Base-by-base conservation (phyloP, 202 grass and related monocot genomes). In the Dendrocalamus latiflorus region DNA sequence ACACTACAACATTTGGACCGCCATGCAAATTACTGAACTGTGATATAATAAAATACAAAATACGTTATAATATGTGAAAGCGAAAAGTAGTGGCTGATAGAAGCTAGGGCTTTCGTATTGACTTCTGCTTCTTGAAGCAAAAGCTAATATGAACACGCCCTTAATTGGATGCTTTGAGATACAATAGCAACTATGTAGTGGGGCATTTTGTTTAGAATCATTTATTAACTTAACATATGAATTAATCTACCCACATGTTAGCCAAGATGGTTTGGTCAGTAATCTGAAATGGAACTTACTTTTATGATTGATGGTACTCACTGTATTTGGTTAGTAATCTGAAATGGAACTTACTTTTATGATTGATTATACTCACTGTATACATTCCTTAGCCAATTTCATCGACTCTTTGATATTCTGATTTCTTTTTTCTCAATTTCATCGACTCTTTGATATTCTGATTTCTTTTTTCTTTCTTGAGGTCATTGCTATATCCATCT, bases 101-200 rank as follows among this genome's bases (percentile, higher is more conserved):
- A n/a, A n/a, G n/a, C n/a, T n/a, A n/a, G n/a, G n/a, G n/a, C n/a
- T n/a, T n/a, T n/a, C n/a, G n/a, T n/a, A n/a, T n/a, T n/a, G n/a
- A n/a, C n/a, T n/a, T n/a, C n/a, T n/a, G n/a, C n/a, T n/a, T n/a
- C n/a, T n/a, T n/a, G n/a, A n/a, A n/a, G n/a, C n/a, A n/a, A n/a
- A n/a, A n/a, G n/a, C n/a, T n/a, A n/a, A n/a, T 26, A n/a, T n/a
- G n/a, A n/a, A n/a, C n/a, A n/a, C n/a, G n/a, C n/a, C n/a, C n/a
- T 12, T 87, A 17, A 55, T 82, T 36, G 50, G 53, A 78, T 77
- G 44, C 68, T 51, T 87, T 44, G 26, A 53, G 64, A 83, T 78
- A 62, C n/a, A 4, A 24, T 77, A 51, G 13, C 37, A 26, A 36
- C 12, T 49, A 22, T 49, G 48, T 42, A 44, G 0, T 54, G 34